phyloP scores from a whole-genome alignment of 805 yeast species.

The Diddensiella transvaalensis region DNA sequence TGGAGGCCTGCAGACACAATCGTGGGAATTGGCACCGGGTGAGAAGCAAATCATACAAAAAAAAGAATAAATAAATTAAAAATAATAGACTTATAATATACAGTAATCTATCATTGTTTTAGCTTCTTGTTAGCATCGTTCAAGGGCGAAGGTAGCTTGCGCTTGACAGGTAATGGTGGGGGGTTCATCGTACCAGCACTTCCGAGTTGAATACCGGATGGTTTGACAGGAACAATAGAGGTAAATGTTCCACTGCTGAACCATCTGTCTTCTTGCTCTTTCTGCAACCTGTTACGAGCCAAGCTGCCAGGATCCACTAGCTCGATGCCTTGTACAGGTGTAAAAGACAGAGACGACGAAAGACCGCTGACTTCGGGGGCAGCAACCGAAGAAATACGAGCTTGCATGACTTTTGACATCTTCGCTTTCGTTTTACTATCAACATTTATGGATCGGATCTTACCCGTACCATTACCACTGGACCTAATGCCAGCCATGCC shows the following conservation, averaged over 20 bases:
- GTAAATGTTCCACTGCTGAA: constrained; percentile 27
- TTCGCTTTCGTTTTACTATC: constrained; percentile 52
- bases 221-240: not conserved
- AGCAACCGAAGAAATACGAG: constrained; percentile 31
- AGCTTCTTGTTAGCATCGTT: not conserved
- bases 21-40: no score
- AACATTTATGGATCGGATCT: constrained; percentile 25
- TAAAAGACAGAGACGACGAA: constrained; percentile 24
- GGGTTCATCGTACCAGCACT: constrained; percentile 3
- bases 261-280: constrained; percentile 23
- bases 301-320: constrained; percentile 24
- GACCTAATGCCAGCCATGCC: constrained; percentile 55
- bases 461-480: constrained; percentile 25
- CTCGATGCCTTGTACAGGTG: constrained; percentile 28
- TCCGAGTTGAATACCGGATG: not conserved
- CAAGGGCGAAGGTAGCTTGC: not conserved
- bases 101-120: not conserved
- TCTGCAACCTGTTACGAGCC: constrained; percentile 4
- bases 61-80: not conserved
- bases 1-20: constrained; percentile 62
- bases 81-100: no score
- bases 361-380: constrained; percentile 18
- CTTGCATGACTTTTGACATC: constrained; percentile 58
- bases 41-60: not conserved
- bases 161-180: constrained; percentile 2